These are phyloP conservation scores for Sambucus nigra DNA, from an alignment of 129 eudicot species.

Conservation along the genomic window DNA sequence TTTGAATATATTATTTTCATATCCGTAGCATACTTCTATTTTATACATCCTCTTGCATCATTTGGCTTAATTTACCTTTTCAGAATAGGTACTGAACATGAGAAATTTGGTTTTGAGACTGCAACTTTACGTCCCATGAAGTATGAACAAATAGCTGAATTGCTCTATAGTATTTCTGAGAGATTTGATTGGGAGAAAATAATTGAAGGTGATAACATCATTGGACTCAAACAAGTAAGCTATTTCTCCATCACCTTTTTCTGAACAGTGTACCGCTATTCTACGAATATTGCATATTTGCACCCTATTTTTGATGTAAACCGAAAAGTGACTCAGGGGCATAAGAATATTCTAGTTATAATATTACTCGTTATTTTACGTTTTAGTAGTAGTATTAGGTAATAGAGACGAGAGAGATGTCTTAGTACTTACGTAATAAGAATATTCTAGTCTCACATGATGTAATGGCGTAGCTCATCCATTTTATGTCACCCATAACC, in stretches of 20 bases:
- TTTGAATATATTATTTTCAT: not conserved
- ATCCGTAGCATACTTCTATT: not conserved
- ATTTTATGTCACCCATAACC: too few relatives aligned
- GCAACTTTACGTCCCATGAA: slow-evolving; percentile 79
- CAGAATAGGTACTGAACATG: slow-evolving; percentile 99
- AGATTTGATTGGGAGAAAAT: slow-evolving; percentile 96
- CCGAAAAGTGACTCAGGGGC: too few relatives aligned
- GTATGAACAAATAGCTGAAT: slow-evolving; percentile 78
- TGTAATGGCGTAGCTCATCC: too few relatives aligned
- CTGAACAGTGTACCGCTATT: not conserved
- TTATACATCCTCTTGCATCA: slow-evolving; percentile 7
- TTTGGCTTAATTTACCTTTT: slow-evolving; percentile 14
- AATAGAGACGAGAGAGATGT: too few relatives aligned
- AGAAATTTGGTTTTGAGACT: slow-evolving; percentile 87
- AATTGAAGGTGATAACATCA: slow-evolving; percentile 92
- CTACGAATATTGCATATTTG: not conserved
- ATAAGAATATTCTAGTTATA: too few relatives aligned
- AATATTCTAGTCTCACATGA: too few relatives aligned
- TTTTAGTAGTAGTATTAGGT: too few relatives aligned
- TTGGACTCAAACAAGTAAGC: slow-evolving; percentile 87
- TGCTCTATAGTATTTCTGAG: slow-evolving; percentile 88
- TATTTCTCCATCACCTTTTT: not conserved
- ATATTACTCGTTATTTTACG: too few relatives aligned
- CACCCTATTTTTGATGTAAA: not conserved
- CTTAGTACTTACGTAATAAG: too few relatives aligned